These are phyloP conservation scores for Fusarium sp. DNA, from an alignment of 2,329 filamentous ascomycete genomes.

Conservation along the genomic window DNA sequence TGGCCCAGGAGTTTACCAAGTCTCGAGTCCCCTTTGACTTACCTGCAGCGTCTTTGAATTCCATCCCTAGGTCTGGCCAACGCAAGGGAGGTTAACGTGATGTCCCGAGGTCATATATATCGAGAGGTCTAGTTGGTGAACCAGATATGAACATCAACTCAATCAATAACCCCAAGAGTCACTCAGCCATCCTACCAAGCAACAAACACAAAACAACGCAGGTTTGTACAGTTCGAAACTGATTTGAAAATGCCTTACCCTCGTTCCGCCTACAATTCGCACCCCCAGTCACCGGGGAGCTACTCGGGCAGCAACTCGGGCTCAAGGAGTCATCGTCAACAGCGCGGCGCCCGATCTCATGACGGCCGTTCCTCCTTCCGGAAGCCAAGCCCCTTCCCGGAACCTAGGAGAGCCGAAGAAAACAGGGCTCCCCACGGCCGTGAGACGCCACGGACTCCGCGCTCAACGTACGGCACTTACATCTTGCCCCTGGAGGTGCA, in stretches of 20 bases:
- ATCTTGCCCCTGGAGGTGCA: constrained; percentile 30
- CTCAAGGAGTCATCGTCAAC: not conserved
- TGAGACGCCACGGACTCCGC: not conserved
- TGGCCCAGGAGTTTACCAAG: not conserved
- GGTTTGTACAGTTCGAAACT: constrained; percentile 8
- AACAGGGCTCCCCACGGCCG: constrained; percentile 7
- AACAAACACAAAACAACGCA: not conserved
- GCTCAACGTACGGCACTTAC: constrained; percentile 40
- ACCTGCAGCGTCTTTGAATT: not conserved
- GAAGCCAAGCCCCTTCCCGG: not conserved
- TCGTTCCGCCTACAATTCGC: constrained; percentile 17
- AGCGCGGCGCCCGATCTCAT: not conserved
- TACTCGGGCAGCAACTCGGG: constrained; percentile 7
- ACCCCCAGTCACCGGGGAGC: constrained; percentile 11
- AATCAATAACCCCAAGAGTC: not conserved
- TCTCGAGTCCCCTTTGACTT: not conserved
- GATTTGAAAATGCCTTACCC: constrained; percentile 29
- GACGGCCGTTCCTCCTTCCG: constrained; percentile 2
- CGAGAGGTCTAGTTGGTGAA: not conserved
- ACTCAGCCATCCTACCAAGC: not conserved
- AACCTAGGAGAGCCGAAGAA: constrained; percentile 8
- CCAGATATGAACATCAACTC: not conserved
- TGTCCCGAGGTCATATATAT: not conserved
- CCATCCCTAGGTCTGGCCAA: not conserved
- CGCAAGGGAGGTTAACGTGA: not conserved